Conservation (phyloP, 768 basidiomycete genomes). For the Leccinellum albellum region DNA sequence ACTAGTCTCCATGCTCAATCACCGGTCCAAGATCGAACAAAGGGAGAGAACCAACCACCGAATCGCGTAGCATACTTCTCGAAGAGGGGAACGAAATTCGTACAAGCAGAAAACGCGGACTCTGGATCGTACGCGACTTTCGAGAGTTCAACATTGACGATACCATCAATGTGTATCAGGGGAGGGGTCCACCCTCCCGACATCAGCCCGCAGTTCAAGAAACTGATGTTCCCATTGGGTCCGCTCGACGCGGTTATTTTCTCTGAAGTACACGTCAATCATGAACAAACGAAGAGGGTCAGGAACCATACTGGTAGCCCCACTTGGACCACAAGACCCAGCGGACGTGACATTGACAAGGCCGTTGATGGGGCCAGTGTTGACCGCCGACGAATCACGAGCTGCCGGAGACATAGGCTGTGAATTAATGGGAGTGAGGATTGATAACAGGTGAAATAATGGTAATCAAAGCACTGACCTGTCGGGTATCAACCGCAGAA, state of each 20-base stretch:
- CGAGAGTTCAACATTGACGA: constrained; percentile 45
- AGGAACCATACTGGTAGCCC: constrained; percentile 45
- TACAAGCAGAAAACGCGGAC: constrained; percentile 60
- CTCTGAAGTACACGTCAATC: constrained; percentile 32
- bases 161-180: constrained; percentile 46
- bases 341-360: constrained; percentile 36
- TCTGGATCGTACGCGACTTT: constrained; percentile 44
- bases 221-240: constrained; percentile 70
- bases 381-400: neutral
- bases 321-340: constrained; percentile 42
- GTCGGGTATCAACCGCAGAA: neutral
- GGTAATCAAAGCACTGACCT: neutral
- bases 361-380: constrained; percentile 8
- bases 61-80: constrained; percentile 51
- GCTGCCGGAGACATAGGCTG: neutral
- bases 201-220: constrained; percentile 75
- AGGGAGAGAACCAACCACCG: constrained; percentile 31
- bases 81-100: constrained; percentile 49
- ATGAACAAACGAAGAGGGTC: neutral
- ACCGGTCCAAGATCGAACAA: neutral
- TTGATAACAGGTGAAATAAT: neutral
- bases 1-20: constrained; percentile 33
- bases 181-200: constrained; percentile 71
- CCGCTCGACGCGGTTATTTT: constrained; percentile 48
- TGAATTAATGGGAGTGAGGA: neutral